Conservation (phyloP, 345 rosid genomes). For the Salix udensis region DNA sequence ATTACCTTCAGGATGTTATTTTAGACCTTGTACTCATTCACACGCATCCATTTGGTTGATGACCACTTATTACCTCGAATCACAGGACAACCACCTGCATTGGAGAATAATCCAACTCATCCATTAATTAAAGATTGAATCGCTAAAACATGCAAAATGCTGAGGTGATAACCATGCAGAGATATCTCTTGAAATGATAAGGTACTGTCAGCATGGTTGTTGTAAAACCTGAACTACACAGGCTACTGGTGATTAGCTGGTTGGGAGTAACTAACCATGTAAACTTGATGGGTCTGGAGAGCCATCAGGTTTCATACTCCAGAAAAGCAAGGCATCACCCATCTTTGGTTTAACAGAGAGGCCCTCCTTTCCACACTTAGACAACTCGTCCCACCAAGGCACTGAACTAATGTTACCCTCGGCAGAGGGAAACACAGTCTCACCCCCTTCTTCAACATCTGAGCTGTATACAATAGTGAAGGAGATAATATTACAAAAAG, state of each 20-base stretch:
- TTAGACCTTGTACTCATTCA: slow-evolving; percentile 65
- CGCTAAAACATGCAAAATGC: not conserved
- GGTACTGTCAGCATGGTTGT: not conserved
- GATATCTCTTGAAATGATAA: not conserved
- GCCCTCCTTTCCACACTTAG: slow-evolving; percentile 81
- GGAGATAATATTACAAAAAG: slow-evolving; percentile 5
- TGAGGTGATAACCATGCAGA: not conserved
- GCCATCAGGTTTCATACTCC: slow-evolving; percentile 97
- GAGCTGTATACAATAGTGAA: slow-evolving; percentile 52
- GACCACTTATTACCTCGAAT: slow-evolving; percentile 96
- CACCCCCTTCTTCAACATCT: slow-evolving; percentile 98
- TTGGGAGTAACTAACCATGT: slow-evolving; percentile 59
- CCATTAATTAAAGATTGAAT: not conserved
- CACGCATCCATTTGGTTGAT: slow-evolving; percentile 89
- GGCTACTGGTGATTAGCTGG: not conserved
- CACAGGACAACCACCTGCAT: slow-evolving; percentile 87
- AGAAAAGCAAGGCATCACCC: slow-evolving; percentile 98
- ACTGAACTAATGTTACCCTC: slow-evolving; percentile 74
- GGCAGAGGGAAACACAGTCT: slow-evolving; percentile 89
- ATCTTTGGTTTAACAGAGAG: slow-evolving; percentile 83
- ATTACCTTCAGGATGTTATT: slow-evolving; percentile 31
- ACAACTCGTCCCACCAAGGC: slow-evolving; percentile 88
- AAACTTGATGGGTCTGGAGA: slow-evolving; percentile 71
- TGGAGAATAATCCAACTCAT: slow-evolving; percentile 8
- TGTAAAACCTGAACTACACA: not conserved